Evolutionary conservation across 2,329 filamentous ascomycete species (phyloP).

Genomic region (Stachybotrys elegans): DNA sequence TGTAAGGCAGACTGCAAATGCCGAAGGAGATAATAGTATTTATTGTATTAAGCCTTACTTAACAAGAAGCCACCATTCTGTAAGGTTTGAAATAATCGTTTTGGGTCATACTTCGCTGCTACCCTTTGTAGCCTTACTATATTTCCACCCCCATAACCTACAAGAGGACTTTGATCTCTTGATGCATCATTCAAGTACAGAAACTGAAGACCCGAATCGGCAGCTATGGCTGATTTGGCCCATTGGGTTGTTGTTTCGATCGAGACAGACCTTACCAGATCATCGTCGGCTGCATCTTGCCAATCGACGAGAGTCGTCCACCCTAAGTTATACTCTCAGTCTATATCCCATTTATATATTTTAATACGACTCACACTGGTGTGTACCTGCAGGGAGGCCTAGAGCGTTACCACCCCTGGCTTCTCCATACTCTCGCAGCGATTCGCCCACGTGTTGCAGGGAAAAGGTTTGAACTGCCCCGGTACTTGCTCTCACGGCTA

Average conservation of each 20-base stretch:
- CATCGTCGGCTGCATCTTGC: constrained; percentile 9
- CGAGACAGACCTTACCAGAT: constrained; percentile 2
- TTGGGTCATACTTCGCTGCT: constrained; percentile 24
- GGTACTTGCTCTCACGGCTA: background rate
- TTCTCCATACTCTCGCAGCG: constrained; percentile 26
- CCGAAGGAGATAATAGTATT: too few species aligned
- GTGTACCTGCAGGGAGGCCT: constrained; percentile 21
- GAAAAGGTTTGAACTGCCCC: constrained; percentile 5
- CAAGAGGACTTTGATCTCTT: constrained; percentile 23
- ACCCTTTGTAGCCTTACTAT: constrained; percentile 20
- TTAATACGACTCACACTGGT: constrained; percentile 6
- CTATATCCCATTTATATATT: too few species aligned
- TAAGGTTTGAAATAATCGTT: constrained; percentile 25
- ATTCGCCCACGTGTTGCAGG: constrained; percentile 1
- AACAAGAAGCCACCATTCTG: constrained; percentile 24
- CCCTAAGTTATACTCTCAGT: constrained; percentile 3
- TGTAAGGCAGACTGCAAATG: background rate
- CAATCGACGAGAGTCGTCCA: constrained; percentile 12
- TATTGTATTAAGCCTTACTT: background rate
- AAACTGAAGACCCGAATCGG: constrained; percentile 23
- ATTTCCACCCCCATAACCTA: constrained; percentile 30
- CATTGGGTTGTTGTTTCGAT: constrained; percentile 4
- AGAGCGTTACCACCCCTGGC: constrained; percentile 31
- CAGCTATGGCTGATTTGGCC: constrained; percentile 12
- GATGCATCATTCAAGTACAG: constrained; percentile 38